Evolutionary conservation across 371 early-diverging fungal species (phyloP).

Genomic region (Apophysomyces variabilis): DNA sequence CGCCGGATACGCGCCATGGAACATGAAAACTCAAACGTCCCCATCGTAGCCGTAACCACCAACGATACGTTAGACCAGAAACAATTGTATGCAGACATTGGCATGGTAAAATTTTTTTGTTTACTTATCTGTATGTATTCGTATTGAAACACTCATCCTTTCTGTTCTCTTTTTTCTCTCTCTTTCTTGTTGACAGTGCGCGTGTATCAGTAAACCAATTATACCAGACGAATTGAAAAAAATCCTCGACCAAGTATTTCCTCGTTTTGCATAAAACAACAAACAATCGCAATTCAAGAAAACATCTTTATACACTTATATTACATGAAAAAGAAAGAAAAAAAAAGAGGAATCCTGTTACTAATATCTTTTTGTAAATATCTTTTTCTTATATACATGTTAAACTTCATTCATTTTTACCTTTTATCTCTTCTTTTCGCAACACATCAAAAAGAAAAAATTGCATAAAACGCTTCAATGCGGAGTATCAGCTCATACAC

Average conservation of each 20-base stretch:
- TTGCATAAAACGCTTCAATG: not conserved
- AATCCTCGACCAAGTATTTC: constrained; percentile 33
- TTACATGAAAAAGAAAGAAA: no score
- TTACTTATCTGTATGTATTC: no score
- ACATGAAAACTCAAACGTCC: constrained; percentile 30
- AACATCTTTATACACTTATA: no score
- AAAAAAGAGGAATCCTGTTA: no score
- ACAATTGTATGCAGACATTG: constrained; percentile 32
- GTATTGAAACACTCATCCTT: no score
- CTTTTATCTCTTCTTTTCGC: not conserved
- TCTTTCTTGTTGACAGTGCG: constrained; percentile 35
- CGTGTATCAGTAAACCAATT: constrained; percentile 54
- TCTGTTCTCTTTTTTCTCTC: no score
- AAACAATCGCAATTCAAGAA: not conserved
- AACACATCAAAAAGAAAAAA: not conserved
- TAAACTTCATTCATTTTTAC: not conserved
- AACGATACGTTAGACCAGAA: constrained; percentile 42
- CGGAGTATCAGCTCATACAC: no score
- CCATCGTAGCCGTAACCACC: constrained; percentile 74
- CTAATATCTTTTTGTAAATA: not conserved
- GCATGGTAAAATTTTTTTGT: constrained; percentile 27
- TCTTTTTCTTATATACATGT: not conserved
- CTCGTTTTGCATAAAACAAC: not conserved
- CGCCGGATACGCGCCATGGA: constrained; percentile 37
- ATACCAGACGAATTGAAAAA: constrained; percentile 35